Conservation (phyloP, 2,329 filamentous ascomycete species). For the Colletotrichum eremochloae region DNA sequence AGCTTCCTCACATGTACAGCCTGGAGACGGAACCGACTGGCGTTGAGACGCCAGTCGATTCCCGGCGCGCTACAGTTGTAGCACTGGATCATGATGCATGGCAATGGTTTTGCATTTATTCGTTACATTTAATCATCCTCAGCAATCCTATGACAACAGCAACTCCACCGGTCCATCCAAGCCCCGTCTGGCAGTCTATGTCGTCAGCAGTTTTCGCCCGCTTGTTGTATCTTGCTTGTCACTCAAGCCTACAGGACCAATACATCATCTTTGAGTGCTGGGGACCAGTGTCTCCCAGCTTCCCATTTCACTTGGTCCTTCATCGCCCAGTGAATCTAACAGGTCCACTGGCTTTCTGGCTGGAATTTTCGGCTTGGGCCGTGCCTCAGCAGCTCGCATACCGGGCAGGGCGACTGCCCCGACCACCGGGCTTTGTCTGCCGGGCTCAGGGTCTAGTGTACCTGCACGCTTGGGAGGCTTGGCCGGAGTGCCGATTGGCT, state of each 20-base stretch:
- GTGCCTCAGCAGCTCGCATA: conserved; percentile 34
- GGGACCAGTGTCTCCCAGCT: conserved; percentile 71
- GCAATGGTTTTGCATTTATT: conserved; percentile 13
- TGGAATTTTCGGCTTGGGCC: conserved; percentile 38
- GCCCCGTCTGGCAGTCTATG: neutral
- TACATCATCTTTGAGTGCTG: conserved; percentile 44
- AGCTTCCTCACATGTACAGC: neutral
- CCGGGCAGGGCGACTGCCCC: conserved; percentile 40
- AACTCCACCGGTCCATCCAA: neutral
- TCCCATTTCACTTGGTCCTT: conserved; percentile 58
- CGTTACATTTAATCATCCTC: conserved; percentile 5
- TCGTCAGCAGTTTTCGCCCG: conserved; percentile 4
- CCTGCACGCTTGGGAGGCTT: conserved; percentile 29
- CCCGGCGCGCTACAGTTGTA: conserved; percentile 16
- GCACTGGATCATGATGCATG: conserved; percentile 3
- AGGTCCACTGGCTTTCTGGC: conserved; percentile 51
- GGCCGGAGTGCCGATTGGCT: conserved; percentile 28
- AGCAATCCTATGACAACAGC: neutral
- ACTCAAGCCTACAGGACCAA: neutral
- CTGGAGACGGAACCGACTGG: conserved; percentile 1
- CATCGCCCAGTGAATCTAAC: conserved; percentile 64
- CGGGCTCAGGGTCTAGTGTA: conserved; percentile 23
- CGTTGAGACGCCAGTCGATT: conserved; percentile 6
- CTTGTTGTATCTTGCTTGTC: neutral
- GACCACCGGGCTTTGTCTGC: conserved; percentile 36